Percentiles rank a stretch among this genome's conserved stretches.
Conservation (phyloP, 148 eudicot species). For the Chenopodium quinoa region DNA sequence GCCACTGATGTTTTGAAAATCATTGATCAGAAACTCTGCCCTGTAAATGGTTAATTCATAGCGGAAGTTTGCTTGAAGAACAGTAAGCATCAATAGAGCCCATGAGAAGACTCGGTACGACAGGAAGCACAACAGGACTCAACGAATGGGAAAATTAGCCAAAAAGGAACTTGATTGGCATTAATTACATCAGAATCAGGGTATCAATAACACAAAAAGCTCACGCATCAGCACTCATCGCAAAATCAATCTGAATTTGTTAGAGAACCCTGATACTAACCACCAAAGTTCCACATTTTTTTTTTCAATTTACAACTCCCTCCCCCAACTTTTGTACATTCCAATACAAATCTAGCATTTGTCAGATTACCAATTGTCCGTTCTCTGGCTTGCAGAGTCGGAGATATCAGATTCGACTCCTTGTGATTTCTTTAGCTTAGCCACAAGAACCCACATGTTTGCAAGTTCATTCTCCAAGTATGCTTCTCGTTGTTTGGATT, state of each 20-base stretch:
- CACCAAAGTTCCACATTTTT: slow-evolving; percentile 18
- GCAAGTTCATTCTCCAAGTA: slow-evolving; percentile 96
- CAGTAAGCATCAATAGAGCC: too few relatives aligned
- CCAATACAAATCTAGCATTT: slow-evolving; percentile 1
- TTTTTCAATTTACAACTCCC: slow-evolving; percentile 27
- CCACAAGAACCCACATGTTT: slow-evolving; percentile 97
- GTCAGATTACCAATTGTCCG: slow-evolving; percentile 29
- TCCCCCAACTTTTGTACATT: slow-evolving; percentile 26
- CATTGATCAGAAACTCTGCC: too few relatives aligned
- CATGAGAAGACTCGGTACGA: not conserved
- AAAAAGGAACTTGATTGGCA: slow-evolving; percentile 4
- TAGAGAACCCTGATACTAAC: not conserved
- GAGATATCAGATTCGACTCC: slow-evolving; percentile 58
- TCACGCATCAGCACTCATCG: slow-evolving; percentile 19
- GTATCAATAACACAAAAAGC: slow-evolving; percentile 12
- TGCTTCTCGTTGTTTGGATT: slow-evolving; percentile 89
- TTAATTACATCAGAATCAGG: slow-evolving; percentile 32
- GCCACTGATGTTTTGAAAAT: too few relatives aligned
- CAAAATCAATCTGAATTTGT: not conserved
- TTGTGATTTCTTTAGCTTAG: slow-evolving; percentile 82
- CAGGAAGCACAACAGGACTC: not conserved
- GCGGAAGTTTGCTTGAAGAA: too few relatives aligned
- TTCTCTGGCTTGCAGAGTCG: slow-evolving; percentile 28
- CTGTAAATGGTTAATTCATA: too few relatives aligned
- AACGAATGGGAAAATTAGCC: not conserved